Conservation (phyloP, 1,284 basidiomycete species). For the Irpex sp. region DNA sequence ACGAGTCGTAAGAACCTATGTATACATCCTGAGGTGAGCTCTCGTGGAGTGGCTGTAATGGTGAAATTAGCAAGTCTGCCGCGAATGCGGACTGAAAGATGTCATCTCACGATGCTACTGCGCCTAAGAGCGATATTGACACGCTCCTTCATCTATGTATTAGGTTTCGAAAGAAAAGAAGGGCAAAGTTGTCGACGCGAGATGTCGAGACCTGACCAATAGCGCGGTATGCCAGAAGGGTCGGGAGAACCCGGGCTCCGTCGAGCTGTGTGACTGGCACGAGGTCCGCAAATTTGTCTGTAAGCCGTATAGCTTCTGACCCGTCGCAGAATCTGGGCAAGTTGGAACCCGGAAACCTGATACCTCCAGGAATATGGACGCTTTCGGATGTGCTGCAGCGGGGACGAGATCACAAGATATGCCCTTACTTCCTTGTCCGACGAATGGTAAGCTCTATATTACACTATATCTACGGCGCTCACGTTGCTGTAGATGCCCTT, state of each 20-base stretch:
- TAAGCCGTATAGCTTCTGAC: conserved; percentile 4
- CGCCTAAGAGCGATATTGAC: neutral
- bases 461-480: neutral
- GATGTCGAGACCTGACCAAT: conserved; percentile 95
- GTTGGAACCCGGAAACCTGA: conserved; percentile 80
- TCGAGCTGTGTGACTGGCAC: conserved; percentile 93
- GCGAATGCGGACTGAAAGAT: neutral
- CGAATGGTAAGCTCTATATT: conserved; percentile 71
- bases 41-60: neutral
- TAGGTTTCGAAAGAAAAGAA: conserved; percentile 97
- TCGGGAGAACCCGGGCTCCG: conserved; percentile 85
- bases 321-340: conserved; percentile 64
- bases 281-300: conserved; percentile 57
- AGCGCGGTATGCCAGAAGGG: conserved; percentile 84
- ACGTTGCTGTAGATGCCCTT: conserved; percentile 77
- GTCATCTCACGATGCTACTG: neutral
- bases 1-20: conserved; percentile 97
- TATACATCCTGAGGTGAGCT: conserved; percentile 86
- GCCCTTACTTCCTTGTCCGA: conserved; percentile 96
- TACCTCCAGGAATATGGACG: conserved; percentile 92
- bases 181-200: conserved; percentile 94
- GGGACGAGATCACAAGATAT: conserved; percentile 82
- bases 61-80: neutral
- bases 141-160: neutral
- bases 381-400: conserved; percentile 92